These are phyloP conservation scores for Kregervanrija pseudodelftensis DNA, from an alignment of 805 yeast genomes.

Conservation along the genomic window DNA sequence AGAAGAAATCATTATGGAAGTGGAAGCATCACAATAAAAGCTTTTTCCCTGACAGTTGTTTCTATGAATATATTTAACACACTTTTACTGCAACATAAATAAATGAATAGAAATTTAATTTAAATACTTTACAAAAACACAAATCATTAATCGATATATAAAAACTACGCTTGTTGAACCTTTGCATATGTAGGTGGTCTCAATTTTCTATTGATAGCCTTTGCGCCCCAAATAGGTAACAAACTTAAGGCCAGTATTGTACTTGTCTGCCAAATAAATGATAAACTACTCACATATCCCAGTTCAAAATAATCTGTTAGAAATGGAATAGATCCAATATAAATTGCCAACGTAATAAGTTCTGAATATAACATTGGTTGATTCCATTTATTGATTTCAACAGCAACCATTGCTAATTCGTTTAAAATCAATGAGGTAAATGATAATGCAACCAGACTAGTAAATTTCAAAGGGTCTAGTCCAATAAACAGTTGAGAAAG, in stretches of 20 bases:
- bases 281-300: slow-evolving; percentile 45
- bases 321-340: slow-evolving; percentile 73
- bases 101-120: too few relatives aligned
- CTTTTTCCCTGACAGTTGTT: too few relatives aligned
- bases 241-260: slow-evolving; percentile 63
- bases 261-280: slow-evolving; percentile 63
- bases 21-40: too few relatives aligned
- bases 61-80: too few relatives aligned
- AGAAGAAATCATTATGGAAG: too few relatives aligned
- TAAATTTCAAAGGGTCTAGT: slow-evolving; percentile 44
- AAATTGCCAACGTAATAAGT: slow-evolving; percentile 58
- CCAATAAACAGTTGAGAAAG: slow-evolving; percentile 74
- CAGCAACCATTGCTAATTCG: slow-evolving; percentile 88
- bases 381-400: slow-evolving; percentile 91
- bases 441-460: slow-evolving; percentile 76
- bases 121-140: too few relatives aligned
- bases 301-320: slow-evolving; percentile 83
- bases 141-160: neutral
- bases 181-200: slow-evolving; percentile 96
- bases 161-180: slow-evolving; percentile 65
- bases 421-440: slow-evolving; percentile 75
- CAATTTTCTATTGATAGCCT: slow-evolving; percentile 63
- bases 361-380: slow-evolving; percentile 68
- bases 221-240: slow-evolving; percentile 84
- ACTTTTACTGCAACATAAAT: too few relatives aligned